These are phyloP conservation scores for Scenedesmus sp. DNA, from an alignment of 163 green algal species.

Conservation along the genomic window DNA sequence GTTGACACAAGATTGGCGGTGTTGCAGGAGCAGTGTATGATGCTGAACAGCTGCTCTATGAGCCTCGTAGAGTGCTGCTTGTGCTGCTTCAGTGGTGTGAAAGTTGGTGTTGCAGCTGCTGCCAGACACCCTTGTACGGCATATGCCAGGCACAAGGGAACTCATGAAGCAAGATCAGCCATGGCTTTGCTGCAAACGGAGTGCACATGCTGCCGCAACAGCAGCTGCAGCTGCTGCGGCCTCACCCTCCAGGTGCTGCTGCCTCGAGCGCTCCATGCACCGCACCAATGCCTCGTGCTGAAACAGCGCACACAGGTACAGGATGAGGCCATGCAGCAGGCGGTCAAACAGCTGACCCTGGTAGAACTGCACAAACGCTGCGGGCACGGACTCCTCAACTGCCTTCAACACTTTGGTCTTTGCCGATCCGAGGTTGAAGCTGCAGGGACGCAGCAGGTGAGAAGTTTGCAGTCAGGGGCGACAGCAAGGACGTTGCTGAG, in stretches of 20 bases:
- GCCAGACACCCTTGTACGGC: too few species aligned
- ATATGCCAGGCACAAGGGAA: too few species aligned
- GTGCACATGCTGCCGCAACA: neutral
- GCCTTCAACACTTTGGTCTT: constrained; percentile 60
- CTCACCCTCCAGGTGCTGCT: constrained; percentile 50
- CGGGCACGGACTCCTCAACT: constrained; percentile 48
- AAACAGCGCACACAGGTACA: constrained; percentile 42
- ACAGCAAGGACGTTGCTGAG: neutral
- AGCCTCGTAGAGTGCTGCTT: neutral
- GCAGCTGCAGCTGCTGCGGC: neutral
- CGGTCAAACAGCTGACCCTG: constrained; percentile 53
- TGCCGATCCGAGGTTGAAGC: constrained; percentile 47
- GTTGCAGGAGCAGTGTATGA: neutral
- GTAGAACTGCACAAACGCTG: constrained; percentile 57
- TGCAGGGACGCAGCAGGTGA: neutral
- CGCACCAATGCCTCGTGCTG: constrained; percentile 47
- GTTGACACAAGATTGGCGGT: neutral
- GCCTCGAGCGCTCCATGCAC: constrained; percentile 37
- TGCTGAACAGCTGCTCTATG: neutral
- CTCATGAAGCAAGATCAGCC: too few species aligned
- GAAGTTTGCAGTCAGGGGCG: neutral
- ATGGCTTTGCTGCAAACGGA: too few species aligned
- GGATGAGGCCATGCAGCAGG: constrained; percentile 45
- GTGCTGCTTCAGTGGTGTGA: neutral
- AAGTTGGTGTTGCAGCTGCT: too few species aligned